A percentile compares a stretch with the other conserved stretches of the same genome.
Evolutionary conservation across 768 basidiomycete species (phyloP).

Genomic region (Thelephora aurantiotincta): DNA sequence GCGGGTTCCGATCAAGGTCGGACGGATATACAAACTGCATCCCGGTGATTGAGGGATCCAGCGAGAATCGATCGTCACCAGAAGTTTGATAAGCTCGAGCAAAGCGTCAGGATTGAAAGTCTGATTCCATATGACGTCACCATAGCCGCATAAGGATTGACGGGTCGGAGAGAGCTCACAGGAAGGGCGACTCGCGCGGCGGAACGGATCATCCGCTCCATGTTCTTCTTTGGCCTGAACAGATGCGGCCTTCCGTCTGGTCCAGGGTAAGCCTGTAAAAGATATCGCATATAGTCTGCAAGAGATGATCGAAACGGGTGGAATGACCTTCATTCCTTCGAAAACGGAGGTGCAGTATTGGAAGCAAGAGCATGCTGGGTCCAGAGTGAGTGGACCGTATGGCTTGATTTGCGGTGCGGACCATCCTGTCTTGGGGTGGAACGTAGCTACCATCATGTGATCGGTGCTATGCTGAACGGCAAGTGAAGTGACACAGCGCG

Average conservation of each 20-base stretch:
- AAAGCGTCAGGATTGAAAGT: slow-evolving; percentile 19
- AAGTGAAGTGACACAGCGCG: neutral
- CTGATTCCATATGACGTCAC: neutral
- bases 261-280: slow-evolving; percentile 45
- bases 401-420: slow-evolving; percentile 60
- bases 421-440: slow-evolving; percentile 54
- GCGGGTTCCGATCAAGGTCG: slow-evolving; percentile 47
- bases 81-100: slow-evolving; percentile 41
- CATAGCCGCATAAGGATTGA: neutral
- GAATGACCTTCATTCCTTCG: slow-evolving; percentile 51
- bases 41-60: slow-evolving; percentile 74
- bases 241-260: slow-evolving; percentile 61
- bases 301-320: neutral
- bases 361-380: slow-evolving; percentile 40
- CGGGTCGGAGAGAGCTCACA: slow-evolving; percentile 21
- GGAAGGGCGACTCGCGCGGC: slow-evolving; percentile 63
- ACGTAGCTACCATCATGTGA: slow-evolving; percentile 65
- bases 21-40: slow-evolving; percentile 78
- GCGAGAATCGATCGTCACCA: slow-evolving; percentile 56
- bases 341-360: slow-evolving; percentile 50
- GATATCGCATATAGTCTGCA: neutral
- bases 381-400: slow-evolving; percentile 43
- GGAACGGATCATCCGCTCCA: slow-evolving; percentile 64
- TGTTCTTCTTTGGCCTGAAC: slow-evolving; percentile 78
- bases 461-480: slow-evolving; percentile 30